Evolutionary conservation across 495 filamentous ascomycete species (phyloP), one percentile per base, ranked within the genome.

Genomic region (Tuber umbilicatum): DNA sequence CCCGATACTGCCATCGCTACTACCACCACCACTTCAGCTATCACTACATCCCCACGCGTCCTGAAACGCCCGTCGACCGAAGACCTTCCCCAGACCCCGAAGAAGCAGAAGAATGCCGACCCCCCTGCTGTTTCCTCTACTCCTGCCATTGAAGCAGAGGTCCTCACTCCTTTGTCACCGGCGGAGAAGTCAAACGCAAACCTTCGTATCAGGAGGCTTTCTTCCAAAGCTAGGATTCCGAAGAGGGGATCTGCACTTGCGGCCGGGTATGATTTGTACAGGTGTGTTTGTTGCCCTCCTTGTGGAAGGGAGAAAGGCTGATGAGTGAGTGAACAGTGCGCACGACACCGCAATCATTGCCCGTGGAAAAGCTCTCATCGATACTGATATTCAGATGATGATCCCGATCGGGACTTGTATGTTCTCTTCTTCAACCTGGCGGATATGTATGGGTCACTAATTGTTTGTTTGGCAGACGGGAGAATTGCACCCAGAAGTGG

Each of bases 401-500:
- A 90, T 97, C 31, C 94, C 95, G 0, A 90, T 88, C 40, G 93
- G 91, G 41, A 96, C 93, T 19, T 97, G 93, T 97, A 87, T 45
- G 90, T 86, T 69, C 69, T 41, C 23, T 17, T 35, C 42, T 60
- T 40, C 16, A 16, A 6, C n/a, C 5, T 7, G 23, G 45, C 21
- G n/a, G 9, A 6, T 39, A 55, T 38, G 50, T 31, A n/a, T 40
- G 60, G 69, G 72, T 60, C 42, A 21, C 41, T 21, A 75, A 70
- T 60, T 76, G 70, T 72, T 73, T 42, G 40, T 40, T 71, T 9
- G 67, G 70, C 76, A 94, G 93, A 99, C 84, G 95, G 94, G 74
- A 90, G 95, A 50, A 88, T 99, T 70, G 95, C 95, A 19, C 95
- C 95, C 41, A 91, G 95, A 70, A 94, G 91, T 69, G 95, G 95